phyloP scores from a whole-genome alignment of 2,329 filamentous ascomycete genomes.

The Penicillium italicum region DNA sequence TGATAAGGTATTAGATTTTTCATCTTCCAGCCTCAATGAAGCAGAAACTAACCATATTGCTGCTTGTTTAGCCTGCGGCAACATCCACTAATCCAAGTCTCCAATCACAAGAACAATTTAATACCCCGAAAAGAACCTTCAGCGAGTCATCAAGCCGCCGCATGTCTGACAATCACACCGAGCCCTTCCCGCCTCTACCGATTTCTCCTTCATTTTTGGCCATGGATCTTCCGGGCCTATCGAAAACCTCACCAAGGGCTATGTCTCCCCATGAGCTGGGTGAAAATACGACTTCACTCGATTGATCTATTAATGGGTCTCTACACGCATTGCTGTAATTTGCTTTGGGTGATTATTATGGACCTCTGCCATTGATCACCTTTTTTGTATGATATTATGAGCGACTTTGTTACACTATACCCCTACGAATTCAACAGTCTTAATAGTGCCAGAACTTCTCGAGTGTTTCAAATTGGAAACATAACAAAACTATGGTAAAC shows the following conservation, averaged over 20 bases:
- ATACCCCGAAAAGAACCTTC: neutral
- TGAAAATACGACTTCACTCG: neutral
- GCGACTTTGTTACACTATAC: constrained; percentile 8
- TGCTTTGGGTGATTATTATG: neutral
- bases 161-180: constrained; percentile 21
- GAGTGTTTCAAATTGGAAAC: neutral
- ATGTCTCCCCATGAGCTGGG: constrained; percentile 3
- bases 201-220: constrained; percentile 8
- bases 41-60: constrained; percentile 1
- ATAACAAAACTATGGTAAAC: neutral
- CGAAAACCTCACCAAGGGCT: constrained; percentile 8
- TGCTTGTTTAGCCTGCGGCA: constrained; percentile 7
- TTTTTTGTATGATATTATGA: constrained; percentile 10
- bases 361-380: neutral
- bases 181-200: constrained; percentile 36
- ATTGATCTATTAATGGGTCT: neutral
- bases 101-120: constrained; percentile 8
- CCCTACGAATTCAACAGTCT: constrained; percentile 9
- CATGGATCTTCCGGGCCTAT: constrained; percentile 1
- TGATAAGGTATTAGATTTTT: constrained; percentile 28
- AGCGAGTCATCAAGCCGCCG: constrained; percentile 16
- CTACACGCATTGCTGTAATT: neutral
- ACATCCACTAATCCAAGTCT: constrained; percentile 4
- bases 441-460: neutral
- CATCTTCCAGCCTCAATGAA: neutral